Conservation (phyloP, 1,284 basidiomycete species). For the Melampsora larici-populina region DNA sequence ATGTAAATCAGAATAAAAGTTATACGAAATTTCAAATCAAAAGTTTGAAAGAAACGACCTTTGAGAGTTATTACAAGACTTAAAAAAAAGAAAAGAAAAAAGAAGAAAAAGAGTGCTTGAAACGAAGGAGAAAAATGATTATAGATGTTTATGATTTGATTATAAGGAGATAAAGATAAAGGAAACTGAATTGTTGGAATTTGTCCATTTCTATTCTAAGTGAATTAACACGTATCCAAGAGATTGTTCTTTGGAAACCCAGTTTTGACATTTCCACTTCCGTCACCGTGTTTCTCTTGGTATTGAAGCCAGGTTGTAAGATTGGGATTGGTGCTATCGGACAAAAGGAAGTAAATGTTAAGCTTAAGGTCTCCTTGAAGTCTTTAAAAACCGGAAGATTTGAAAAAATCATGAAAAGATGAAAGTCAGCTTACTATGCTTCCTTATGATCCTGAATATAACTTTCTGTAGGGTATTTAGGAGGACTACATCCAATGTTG, state of each 20-base stretch:
- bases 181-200: no score
- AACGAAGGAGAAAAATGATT: no score
- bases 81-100: no score
- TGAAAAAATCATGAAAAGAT: neutral
- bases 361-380: neutral
- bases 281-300: conserved; percentile 30
- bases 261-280: conserved; percentile 28
- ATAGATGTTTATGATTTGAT: no score
- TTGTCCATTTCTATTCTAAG: neutral
- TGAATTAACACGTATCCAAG: conserved; percentile 29
- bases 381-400: neutral
- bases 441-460: conserved; percentile 60
- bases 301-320: conserved; percentile 55
- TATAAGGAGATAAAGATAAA: no score
- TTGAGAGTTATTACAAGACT: no score
- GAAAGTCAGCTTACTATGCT: conserved; percentile 27
- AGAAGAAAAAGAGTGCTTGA: no score
- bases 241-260: conserved; percentile 42
- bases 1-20: no score
- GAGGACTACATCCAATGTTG: conserved; percentile 78
- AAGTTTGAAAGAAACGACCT: no score
- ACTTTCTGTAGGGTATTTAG: conserved; percentile 68
- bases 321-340: conserved; percentile 54
- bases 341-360: neutral
- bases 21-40: no score